Evolutionary conservation across 176 grass and related monocot species (phyloP).

Genomic region (Oryza glaberrima): DNA sequence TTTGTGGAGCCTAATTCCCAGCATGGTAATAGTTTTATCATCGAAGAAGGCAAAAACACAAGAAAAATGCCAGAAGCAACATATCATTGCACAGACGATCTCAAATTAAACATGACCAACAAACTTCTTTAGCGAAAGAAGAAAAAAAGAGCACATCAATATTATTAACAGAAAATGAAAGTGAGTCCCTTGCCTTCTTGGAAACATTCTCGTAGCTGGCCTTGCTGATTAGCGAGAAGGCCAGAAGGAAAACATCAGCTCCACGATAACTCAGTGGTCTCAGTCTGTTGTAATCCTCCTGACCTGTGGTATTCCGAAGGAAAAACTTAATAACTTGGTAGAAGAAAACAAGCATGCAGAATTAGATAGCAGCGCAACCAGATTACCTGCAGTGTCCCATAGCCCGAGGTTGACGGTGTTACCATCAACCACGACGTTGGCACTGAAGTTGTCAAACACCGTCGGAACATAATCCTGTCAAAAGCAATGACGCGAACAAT

Average conservation of each 20-base stretch:
- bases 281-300: conserved; percentile 84
- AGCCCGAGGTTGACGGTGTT: conserved; percentile 79
- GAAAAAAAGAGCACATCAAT: conserved; percentile 7
- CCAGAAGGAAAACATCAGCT: conserved; percentile 80
- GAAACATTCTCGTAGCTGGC: conserved; percentile 84
- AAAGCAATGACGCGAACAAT: conserved; percentile 16
- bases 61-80: conserved; percentile 21
- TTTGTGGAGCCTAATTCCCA: background rate
- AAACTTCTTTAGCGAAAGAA: background rate
- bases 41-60: background rate
- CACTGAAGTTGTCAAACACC: conserved; percentile 83
- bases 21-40: conserved; percentile 5
- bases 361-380: background rate
- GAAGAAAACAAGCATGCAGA: background rate
- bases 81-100: background rate
- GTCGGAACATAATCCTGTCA: conserved; percentile 75
- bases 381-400: conserved; percentile 75
- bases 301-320: conserved; percentile 52
- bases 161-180: conserved; percentile 20
- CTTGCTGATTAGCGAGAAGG: conserved; percentile 84
- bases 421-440: conserved; percentile 76
- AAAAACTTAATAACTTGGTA: conserved; percentile 1
- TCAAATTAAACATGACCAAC: conserved; percentile 17
- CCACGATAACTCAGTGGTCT: conserved; percentile 82
- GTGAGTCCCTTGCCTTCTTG: conserved; percentile 64